Conservation (phyloP, 306 rosid genomes). For the Pyrus betulifolia region DNA sequence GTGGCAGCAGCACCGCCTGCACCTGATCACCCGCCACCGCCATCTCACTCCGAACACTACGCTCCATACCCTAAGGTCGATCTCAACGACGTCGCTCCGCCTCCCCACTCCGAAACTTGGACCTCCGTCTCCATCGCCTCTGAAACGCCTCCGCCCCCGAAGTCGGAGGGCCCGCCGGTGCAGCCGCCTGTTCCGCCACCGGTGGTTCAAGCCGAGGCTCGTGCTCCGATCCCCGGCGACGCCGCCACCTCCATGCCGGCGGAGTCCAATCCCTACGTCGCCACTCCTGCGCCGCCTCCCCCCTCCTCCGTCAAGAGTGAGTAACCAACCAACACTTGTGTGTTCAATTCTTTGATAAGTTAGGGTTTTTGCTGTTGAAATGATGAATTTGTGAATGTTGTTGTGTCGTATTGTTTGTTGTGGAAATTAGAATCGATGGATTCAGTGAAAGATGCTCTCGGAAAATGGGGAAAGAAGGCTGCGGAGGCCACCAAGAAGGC, state of each 20-base stretch:
- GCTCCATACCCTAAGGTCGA: conserved; percentile 79
- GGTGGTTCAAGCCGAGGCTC: conserved; percentile 24
- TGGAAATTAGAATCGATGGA: conserved; percentile 53
- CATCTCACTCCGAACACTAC: conserved; percentile 41
- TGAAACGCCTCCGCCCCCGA: neutral
- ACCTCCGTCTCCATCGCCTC: conserved; percentile 37
- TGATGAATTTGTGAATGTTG: neutral
- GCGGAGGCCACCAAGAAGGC: conserved; percentile 92
- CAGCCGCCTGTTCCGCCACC: neutral
- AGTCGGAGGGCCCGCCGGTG: neutral
- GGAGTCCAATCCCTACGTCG: conserved; percentile 76
- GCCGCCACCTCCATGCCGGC: conserved; percentile 68
- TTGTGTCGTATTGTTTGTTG: neutral
- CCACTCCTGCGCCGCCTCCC: conserved; percentile 45
- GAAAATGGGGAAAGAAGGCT: conserved; percentile 90
- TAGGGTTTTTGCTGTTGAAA: neutral
- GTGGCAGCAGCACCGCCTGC: neutral
- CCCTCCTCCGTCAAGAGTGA: conserved; percentile 51
- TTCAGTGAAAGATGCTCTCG: conserved; percentile 74
- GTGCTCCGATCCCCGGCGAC: conserved; percentile 32
- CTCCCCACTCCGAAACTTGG: conserved; percentile 33
- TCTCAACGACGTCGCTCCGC: conserved; percentile 50
- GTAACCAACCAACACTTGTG: neutral
- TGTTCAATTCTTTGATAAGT: neutral
- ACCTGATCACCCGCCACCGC: neutral